Conservation (phyloP, 176 grass and related monocot species). For the Musa troglodytarum region DNA sequence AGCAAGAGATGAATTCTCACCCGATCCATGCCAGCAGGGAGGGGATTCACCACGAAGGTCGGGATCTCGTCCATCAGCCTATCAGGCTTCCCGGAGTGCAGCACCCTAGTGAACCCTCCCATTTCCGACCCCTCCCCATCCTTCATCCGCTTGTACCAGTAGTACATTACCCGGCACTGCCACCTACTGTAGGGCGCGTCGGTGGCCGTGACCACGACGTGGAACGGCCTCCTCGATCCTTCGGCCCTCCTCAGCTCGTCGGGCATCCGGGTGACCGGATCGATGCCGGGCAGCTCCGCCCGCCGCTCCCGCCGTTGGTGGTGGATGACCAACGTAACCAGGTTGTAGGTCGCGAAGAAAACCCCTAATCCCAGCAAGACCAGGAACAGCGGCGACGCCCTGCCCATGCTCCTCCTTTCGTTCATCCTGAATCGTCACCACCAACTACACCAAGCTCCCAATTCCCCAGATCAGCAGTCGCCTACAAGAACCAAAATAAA, state of each 20-base stretch:
- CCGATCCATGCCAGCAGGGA: slow-evolving; percentile 56
- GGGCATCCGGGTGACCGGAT: slow-evolving; percentile 33
- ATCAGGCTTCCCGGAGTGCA: slow-evolving; percentile 72
- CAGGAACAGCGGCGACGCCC: slow-evolving; percentile 37
- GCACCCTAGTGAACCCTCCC: slow-evolving; percentile 81
- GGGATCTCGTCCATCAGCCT: slow-evolving; percentile 76
- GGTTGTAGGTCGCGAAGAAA: slow-evolving; percentile 83
- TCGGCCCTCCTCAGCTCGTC: slow-evolving; percentile 18
- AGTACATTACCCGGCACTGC: slow-evolving; percentile 88
- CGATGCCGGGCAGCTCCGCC: slow-evolving; percentile 34
- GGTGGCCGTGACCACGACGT: slow-evolving; percentile 68
- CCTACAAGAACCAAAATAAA: not conserved
- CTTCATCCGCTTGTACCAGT: slow-evolving; percentile 78
- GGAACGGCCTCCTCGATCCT: slow-evolving; percentile 39
- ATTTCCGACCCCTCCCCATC: slow-evolving; percentile 46
- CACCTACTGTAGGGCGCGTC: slow-evolving; percentile 61
- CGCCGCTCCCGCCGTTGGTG: slow-evolving; percentile 14
- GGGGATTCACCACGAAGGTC: slow-evolving; percentile 76
- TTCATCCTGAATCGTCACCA: not conserved
- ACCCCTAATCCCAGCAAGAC: slow-evolving; percentile 40
- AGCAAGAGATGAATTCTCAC: slow-evolving; percentile 18
- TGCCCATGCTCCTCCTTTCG: slow-evolving; percentile 24
- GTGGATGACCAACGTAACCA: slow-evolving; percentile 41
- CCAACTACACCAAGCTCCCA: not conserved
- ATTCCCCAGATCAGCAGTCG: not conserved